phyloP scores from a whole-genome alignment of 2,329 filamentous ascomycete species.

The Chrysoporthe deuterocubensis region DNA sequence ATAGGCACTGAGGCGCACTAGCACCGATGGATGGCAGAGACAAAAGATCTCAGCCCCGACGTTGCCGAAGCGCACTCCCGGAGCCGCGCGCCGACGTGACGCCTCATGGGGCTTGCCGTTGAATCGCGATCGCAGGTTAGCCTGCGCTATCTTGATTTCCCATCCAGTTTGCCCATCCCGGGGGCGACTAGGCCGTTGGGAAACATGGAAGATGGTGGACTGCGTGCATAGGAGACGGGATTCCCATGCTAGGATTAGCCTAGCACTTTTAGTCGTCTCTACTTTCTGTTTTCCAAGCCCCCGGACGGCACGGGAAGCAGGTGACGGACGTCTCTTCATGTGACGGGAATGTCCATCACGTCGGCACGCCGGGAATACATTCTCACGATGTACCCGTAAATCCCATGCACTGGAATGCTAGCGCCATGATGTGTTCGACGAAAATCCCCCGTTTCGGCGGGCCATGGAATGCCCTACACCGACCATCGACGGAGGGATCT shows the following conservation, averaged over 20 bases:
- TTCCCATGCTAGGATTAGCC: too few relatives aligned
- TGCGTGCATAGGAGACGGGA: too few relatives aligned
- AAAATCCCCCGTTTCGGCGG: background rate
- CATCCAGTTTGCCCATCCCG: too few relatives aligned
- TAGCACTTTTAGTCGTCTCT: too few relatives aligned
- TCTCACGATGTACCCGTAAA: background rate
- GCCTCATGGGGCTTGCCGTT: background rate
- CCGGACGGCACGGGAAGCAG: too few relatives aligned
- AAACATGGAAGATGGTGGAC: too few relatives aligned
- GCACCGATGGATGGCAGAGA: background rate
- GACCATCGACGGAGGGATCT: background rate
- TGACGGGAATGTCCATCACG: background rate
- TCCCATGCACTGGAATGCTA: background rate
- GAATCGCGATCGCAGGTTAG: too few relatives aligned
- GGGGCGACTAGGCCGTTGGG: too few relatives aligned
- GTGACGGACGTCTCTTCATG: background rate
- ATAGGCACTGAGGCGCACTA: background rate
- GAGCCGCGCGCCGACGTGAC: background rate
- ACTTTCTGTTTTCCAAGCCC: too few relatives aligned
- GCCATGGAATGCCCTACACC: constrained; percentile 5
- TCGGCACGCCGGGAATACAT: background rate
- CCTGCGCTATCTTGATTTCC: too few relatives aligned
- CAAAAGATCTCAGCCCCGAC: background rate
- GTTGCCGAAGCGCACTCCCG: background rate
- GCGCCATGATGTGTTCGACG: background rate